phyloP scores from a whole-genome alignment of 371 early-diverging fungal species.

The Capillidium heterosporum region DNA sequence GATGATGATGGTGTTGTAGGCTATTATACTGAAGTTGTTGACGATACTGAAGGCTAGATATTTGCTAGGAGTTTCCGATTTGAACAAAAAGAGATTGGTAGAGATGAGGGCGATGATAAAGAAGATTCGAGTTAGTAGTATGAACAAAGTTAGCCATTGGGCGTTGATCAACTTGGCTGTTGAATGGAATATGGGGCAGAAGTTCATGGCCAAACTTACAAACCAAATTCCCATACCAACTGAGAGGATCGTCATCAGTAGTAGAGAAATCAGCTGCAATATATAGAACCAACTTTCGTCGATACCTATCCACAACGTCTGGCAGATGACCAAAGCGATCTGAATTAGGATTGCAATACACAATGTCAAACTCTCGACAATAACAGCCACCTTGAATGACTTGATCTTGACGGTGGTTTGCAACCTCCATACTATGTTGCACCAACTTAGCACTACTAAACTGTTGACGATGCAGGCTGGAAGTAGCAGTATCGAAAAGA shows the following conservation, averaged over 20 bases:
- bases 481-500: neutral
- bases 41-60: neutral
- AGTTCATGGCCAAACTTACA: neutral
- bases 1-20: neutral
- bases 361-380: conserved; percentile 10
- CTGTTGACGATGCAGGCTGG: neutral
- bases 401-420: conserved; percentile 7
- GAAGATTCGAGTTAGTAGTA: conserved; percentile 6
- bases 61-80: neutral
- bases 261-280: conserved; percentile 6
- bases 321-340: neutral
- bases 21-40: neutral
- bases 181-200: neutral
- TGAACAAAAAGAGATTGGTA: neutral
- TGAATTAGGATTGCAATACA: neutral
- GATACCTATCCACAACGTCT: neutral
- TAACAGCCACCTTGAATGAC: conserved; percentile 11
- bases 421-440: neutral
- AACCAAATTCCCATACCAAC: neutral
- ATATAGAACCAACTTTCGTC: conserved; percentile 1
- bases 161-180: conserved; percentile 11
- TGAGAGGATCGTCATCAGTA: neutral
- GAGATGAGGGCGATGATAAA: neutral
- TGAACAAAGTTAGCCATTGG: conserved; percentile 15
- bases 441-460: neutral